phyloP scores from a whole-genome alignment of 305 asterid genomes.

The Euphrasia arctica region DNA sequence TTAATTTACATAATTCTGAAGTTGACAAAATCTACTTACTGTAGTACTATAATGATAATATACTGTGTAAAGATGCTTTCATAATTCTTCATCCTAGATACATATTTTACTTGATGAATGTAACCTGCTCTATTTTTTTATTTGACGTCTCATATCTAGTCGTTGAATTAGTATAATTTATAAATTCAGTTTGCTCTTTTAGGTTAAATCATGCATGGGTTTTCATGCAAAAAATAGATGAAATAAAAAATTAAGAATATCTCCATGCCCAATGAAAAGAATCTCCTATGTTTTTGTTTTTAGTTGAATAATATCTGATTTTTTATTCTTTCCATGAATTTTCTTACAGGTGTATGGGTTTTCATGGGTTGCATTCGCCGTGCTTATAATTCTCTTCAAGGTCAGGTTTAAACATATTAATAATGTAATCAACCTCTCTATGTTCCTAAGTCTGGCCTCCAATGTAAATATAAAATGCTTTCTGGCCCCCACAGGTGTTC shows the following conservation, averaged over 20 bases:
- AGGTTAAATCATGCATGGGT: neutral
- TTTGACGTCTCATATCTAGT: neutral
- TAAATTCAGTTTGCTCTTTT: constrained; percentile 3
- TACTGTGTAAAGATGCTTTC: no score
- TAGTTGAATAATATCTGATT: constrained; percentile 10
- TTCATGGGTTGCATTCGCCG: constrained; percentile 92
- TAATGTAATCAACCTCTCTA: neutral
- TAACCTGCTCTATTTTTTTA: no score
- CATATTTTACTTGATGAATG: neutral
- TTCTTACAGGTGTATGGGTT: constrained; percentile 70
- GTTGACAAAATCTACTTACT: neutral
- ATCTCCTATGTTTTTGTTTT: neutral
- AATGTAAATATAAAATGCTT: constrained; percentile 20
- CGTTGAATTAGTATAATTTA: neutral
- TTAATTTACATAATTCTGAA: neutral
- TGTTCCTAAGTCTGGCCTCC: constrained; percentile 11
- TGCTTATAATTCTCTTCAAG: constrained; percentile 86
- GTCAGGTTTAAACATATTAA: constrained; percentile 36
- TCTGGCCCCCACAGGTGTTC: constrained; percentile 64
- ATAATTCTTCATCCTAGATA: no score
- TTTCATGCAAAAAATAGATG: neutral
- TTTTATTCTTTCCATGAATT: constrained; percentile 17
- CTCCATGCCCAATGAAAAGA: neutral
- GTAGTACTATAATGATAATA: no score
- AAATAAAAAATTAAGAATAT: neutral